Evolutionary conservation across 1,284 basidiomycete genomes (phyloP), one percentile per base, ranked within the genome.

Genomic region (Fomitopsis schrenkii): DNA sequence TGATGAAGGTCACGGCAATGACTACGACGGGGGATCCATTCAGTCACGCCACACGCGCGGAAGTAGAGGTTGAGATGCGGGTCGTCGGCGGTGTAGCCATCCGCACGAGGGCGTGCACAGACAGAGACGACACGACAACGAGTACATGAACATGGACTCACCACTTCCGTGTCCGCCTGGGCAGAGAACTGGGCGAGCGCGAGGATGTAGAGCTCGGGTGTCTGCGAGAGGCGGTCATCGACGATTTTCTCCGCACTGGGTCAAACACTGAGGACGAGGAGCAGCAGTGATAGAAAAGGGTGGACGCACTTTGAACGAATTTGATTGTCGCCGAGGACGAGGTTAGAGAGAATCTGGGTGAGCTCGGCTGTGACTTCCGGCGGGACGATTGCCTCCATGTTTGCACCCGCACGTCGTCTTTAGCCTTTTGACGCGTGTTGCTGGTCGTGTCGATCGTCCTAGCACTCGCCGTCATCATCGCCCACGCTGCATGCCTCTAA

Each of bases 261-360:
- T 63, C 58, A 19, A 28, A 38, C 33, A 48, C 15, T n/a, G n/a
- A n/a, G n/a, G n/a, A n/a, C n/a, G n/a, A n/a, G n/a, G n/a, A n/a
- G 48, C 8, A 10, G 56, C 58, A 46, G 58, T 41, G 26, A n/a
- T 6, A 12, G 4, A 53, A 5, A 30, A 1, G 15, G 8, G n/a
- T 8, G n/a, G 17, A 79, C 83, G 64, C 65, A 86, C 87, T 79
- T 88, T 69, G 86, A 77, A 19, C 90, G 84, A 56, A 92, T 90
- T 59, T 86, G 84, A 74, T 92, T 92, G 71, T 92, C 89, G 9
- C 89, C 90, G 50, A 90, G 79, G 7, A 93, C 88, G 26, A 92
- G 83, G 74, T 93, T 93, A 10, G 90, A 88, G 42, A 93, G 83
- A 64, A 92, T 91, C 73, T 93, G 90, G 0, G 88, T 91, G 66